Conservation (phyloP, 225 moss, liverwort and hornwort genomes). For the Antitrichia curtipendula region DNA sequence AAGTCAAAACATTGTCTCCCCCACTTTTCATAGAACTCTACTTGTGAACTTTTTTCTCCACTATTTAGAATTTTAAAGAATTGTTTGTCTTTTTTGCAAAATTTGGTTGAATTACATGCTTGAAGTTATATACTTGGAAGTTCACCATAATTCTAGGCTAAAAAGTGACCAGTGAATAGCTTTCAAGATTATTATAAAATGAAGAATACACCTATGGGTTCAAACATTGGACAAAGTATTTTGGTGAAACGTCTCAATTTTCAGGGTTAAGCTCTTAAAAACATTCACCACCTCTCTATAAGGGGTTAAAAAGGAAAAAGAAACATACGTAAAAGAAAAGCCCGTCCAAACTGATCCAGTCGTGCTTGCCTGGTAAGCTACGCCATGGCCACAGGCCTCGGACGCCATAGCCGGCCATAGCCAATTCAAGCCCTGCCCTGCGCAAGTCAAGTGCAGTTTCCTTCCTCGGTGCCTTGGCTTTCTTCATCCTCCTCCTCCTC, state of each 20-base stretch:
- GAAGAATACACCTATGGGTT: neutral
- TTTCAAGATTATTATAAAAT: neutral
- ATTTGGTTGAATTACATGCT: no score
- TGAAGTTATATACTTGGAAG: rapidly evolving
- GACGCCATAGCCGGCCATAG: neutral
- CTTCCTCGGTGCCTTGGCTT: neutral
- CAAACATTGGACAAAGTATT: neutral
- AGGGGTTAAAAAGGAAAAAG: neutral
- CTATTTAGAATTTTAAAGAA: neutral
- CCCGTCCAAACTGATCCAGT: neutral
- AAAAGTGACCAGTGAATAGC: neutral
- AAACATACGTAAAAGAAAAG: neutral
- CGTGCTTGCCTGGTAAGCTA: neutral
- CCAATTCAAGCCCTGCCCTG: neutral
- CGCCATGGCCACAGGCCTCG: neutral
- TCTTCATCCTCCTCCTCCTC: neutral
- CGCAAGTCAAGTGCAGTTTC: neutral
- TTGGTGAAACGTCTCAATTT: neutral
- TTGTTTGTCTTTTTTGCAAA: neutral
- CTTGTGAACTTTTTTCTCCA: no score
- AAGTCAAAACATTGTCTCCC: rapidly evolving
- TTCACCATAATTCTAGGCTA: rapidly evolving
- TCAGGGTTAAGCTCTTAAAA: neutral
- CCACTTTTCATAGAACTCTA: neutral
- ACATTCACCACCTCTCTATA: neutral